phyloP scores from a whole-genome alignment of 768 basidiomycete genomes.

The Holtermannia corniformis region DNA sequence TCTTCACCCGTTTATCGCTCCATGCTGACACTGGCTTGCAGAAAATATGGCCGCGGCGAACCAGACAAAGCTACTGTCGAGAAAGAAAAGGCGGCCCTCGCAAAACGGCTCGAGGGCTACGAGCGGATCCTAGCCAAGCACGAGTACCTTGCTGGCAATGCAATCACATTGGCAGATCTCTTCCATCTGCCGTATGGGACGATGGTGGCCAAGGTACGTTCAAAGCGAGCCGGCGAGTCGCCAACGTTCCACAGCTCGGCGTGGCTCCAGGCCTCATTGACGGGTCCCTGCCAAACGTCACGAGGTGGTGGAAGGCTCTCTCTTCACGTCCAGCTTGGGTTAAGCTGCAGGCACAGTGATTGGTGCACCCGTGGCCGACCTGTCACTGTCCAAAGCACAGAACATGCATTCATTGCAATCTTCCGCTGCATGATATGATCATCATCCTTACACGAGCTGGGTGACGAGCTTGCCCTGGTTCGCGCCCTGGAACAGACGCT shows the following conservation, averaged over 20 bases:
- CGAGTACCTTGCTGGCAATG: constrained; percentile 48
- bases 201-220: constrained; percentile 18
- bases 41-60: not conserved
- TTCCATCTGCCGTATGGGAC: constrained; percentile 50
- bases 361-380: no score
- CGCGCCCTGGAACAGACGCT: constrained; percentile 21
- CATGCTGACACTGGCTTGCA: not conserved
- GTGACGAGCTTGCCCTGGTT: constrained; percentile 33
- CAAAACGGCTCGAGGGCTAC: constrained; percentile 46
- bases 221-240: not conserved
- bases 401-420: no score
- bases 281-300: constrained; percentile 14
- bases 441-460: constrained; percentile 13
- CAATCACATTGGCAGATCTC: constrained; percentile 53
- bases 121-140: constrained; percentile 53
- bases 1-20: not conserved
- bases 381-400: no score
- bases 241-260: no score
- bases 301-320: constrained; percentile 20
- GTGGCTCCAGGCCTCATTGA: constrained; percentile 13
- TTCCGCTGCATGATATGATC: no score
- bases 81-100: constrained; percentile 44
- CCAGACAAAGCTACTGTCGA: constrained; percentile 11
- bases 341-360: no score
- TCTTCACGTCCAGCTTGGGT: constrained; percentile 5